These are phyloP conservation scores for Fraxinus paxiana DNA, from an alignment of 305 asterid genomes.

Conservation along the genomic window DNA sequence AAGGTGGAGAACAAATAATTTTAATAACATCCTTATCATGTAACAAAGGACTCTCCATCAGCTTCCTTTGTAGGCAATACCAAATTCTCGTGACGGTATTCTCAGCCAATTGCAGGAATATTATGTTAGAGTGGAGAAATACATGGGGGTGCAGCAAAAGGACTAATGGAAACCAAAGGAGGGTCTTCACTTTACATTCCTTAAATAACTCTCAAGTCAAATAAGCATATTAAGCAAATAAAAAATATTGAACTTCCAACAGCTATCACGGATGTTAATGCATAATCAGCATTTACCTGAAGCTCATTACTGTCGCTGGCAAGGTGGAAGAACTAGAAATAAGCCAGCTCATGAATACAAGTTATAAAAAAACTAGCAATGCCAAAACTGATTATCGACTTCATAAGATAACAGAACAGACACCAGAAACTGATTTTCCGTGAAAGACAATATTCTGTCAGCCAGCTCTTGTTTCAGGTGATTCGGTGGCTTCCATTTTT, in stretches of 20 bases:
- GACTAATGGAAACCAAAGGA: not conserved
- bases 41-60: conserved; percentile 6
- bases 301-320: not conserved
- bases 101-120: not conserved
- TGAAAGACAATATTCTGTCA: not conserved
- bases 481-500: not conserved
- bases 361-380: not conserved
- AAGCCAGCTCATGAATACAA: not conserved
- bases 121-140: not conserved
- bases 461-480: not conserved
- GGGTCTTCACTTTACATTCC: not conserved
- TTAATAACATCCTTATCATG: not conserved
- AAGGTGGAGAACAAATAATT: not conserved
- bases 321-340: not conserved
- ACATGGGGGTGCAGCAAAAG: not conserved
- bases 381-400: not conserved
- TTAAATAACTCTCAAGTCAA: not conserved
- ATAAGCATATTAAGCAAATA: not conserved
- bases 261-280: not conserved
- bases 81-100: not conserved
- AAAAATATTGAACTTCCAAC: not conserved
- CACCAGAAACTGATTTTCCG: not conserved
- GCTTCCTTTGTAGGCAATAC: conserved; percentile 1
- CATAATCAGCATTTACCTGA: not conserved
- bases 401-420: not conserved